phyloP scores from a whole-genome alignment of 306 rosid genomes.

The Sechiopsis laciniata region DNA sequence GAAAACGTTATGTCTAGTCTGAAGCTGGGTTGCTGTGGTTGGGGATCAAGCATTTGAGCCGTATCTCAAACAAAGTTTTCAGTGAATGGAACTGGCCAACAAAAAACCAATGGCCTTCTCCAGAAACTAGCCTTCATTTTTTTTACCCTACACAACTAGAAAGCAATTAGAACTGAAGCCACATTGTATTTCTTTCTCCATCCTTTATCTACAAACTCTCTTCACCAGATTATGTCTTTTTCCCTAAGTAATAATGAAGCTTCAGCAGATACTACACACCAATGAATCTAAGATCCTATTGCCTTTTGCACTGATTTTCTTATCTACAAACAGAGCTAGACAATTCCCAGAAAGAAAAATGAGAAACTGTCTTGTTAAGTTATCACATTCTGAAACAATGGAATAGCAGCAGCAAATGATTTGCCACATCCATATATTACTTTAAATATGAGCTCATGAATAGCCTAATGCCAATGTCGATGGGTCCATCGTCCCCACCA shows the following conservation, averaged over 20 bases:
- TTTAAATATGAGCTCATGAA: slow-evolving; percentile 66
- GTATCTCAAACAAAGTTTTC: too few species aligned
- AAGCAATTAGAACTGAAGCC: slow-evolving; percentile 21
- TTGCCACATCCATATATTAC: slow-evolving; percentile 25
- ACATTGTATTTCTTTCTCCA: slow-evolving; percentile 15
- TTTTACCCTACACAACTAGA: background rate
- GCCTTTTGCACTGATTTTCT: slow-evolving; percentile 20
- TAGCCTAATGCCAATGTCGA: slow-evolving; percentile 69
- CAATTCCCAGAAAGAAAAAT: slow-evolving; percentile 4
- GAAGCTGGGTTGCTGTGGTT: slow-evolving; percentile 20
- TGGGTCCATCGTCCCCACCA: slow-evolving; percentile 81
- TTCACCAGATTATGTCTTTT: background rate
- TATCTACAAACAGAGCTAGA: slow-evolving; percentile 18
- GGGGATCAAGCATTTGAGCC: too few species aligned
- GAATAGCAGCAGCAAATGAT: background rate
- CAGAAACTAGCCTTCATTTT: slow-evolving; percentile 18
- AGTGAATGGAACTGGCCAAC: slow-evolving; percentile 5
- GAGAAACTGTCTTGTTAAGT: background rate
- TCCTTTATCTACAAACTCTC: slow-evolving; percentile 11
- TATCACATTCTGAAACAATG: background rate
- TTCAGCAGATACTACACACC: slow-evolving; percentile 18
- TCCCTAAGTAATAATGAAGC: background rate
- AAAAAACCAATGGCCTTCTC: slow-evolving; percentile 21
- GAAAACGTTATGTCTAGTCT: slow-evolving; percentile 19
- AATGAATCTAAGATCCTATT: background rate